phyloP scores from a whole-genome alignment of 257 asterid genomes.

The Rubia yunnanensis region DNA sequence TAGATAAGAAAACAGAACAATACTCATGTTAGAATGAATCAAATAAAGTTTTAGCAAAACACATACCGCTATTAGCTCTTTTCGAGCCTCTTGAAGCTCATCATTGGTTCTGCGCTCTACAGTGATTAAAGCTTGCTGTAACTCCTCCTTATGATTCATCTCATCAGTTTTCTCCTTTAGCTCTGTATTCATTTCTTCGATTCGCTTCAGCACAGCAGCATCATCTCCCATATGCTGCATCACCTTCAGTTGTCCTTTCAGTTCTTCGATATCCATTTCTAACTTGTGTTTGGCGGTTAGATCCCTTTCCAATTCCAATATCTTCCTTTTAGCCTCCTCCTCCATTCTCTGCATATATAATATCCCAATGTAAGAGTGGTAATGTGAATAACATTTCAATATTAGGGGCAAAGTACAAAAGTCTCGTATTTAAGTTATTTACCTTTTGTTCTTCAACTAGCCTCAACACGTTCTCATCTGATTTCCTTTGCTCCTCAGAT shows the following conservation, averaged over 20 bases:
- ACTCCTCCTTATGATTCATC: slow-evolving; percentile 17
- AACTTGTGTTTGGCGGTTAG: slow-evolving; percentile 20
- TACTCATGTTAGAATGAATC: neutral
- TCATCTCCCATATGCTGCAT: slow-evolving; percentile 43
- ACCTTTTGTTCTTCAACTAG: slow-evolving; percentile 87
- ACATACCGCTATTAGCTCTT: slow-evolving; percentile 19
- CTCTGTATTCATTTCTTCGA: slow-evolving; percentile 27
- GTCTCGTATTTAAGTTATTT: neutral
- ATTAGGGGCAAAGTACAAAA: neutral
- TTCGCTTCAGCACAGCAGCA: slow-evolving; percentile 28
- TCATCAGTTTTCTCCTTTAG: slow-evolving; percentile 28
- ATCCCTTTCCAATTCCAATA: slow-evolving; percentile 41
- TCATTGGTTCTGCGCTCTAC: slow-evolving; percentile 28
- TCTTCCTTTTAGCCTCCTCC: slow-evolving; percentile 46
- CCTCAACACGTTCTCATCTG: slow-evolving; percentile 64
- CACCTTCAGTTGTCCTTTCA: slow-evolving; percentile 31
- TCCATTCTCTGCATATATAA: slow-evolving; percentile 43
- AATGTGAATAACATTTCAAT: neutral
- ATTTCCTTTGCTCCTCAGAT: slow-evolving; percentile 64
- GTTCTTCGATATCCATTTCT: slow-evolving; percentile 33
- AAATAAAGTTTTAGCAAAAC: neutral
- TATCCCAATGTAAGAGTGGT: neutral
- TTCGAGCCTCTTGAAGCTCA: slow-evolving; percentile 33
- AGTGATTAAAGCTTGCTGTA: slow-evolving; percentile 17
- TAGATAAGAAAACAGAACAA: neutral